phyloP scores from a whole-genome alignment of 2,329 filamentous ascomycete species.

The Colletotrichum gigasporum region DNA sequence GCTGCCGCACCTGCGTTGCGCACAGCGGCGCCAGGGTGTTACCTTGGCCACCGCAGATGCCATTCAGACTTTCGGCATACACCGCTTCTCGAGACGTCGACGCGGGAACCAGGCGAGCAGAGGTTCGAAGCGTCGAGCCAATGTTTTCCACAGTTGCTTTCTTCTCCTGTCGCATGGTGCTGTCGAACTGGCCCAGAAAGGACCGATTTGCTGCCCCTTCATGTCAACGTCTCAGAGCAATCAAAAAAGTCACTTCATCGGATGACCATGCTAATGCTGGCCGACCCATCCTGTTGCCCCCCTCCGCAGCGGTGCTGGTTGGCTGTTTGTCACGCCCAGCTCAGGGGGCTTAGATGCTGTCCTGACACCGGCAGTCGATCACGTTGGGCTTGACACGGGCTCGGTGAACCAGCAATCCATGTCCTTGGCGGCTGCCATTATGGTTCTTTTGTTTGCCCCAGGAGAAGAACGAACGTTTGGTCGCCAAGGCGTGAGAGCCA shows the following conservation, averaged over 20 bases:
- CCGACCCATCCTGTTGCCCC: background rate
- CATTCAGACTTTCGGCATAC: constrained; percentile 19
- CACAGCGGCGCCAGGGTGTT: constrained; percentile 2
- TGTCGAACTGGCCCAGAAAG: background rate
- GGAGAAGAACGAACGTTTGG: background rate
- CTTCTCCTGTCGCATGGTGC: background rate
- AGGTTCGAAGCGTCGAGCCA: background rate
- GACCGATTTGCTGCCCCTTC: constrained; percentile 11
- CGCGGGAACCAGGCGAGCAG: background rate
- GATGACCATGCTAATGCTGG: constrained; percentile 12
- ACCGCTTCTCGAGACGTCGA: background rate
- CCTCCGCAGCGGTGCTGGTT: background rate
- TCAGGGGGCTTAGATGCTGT: background rate
- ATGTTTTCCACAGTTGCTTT: background rate
- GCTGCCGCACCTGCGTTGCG: constrained; percentile 6
- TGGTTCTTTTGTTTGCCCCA: background rate
- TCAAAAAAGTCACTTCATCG: constrained; percentile 18
- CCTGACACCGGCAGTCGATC: constrained; percentile 27
- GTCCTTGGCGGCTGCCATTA: constrained; percentile 15
- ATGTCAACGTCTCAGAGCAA: constrained; percentile 28
- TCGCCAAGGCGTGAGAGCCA: constrained; percentile 12
- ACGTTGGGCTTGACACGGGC: constrained; percentile 18
- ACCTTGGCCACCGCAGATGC: constrained; percentile 7
- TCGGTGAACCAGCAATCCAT: constrained; percentile 12
- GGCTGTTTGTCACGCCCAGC: constrained; percentile 3